Evolutionary conservation across 345 rosid genomes (phyloP).

Genomic region (Dimocarpus longan): DNA sequence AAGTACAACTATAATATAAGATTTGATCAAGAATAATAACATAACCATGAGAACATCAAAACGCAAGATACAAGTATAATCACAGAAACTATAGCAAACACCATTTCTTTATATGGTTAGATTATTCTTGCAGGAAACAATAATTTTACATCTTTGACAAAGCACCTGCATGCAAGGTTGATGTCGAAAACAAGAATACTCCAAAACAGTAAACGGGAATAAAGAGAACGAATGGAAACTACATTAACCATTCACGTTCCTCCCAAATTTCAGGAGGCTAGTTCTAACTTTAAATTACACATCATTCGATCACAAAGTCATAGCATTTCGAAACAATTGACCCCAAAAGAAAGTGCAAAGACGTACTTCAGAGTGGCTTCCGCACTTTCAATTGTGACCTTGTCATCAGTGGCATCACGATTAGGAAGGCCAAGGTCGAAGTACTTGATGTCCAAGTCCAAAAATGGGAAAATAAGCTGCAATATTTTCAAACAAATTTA

Average conservation of each 20-base stretch:
- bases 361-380: conserved; percentile 75
- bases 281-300: background rate
- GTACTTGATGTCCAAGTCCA: conserved; percentile 76
- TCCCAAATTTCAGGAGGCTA: background rate
- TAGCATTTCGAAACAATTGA: background rate
- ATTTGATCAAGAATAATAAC: background rate
- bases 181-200: background rate
- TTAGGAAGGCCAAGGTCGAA: conserved; percentile 66
- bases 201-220: background rate
- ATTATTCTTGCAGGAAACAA: background rate
- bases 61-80: background rate
- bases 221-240: background rate
- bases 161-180: background rate
- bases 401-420: conserved; percentile 70
- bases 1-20: background rate
- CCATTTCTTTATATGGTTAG: background rate
- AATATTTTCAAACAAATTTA: conserved; percentile 12
- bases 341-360: background rate
- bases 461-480: conserved; percentile 89
- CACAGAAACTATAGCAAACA: background rate
- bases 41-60: background rate
- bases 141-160: background rate
- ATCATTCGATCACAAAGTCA: background rate
- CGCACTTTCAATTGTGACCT: conserved; percentile 66
- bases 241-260: background rate